These are phyloP conservation scores for Fusarium sp. DNA, from an alignment of 2,329 filamentous ascomycete genomes.

Conservation along the genomic window DNA sequence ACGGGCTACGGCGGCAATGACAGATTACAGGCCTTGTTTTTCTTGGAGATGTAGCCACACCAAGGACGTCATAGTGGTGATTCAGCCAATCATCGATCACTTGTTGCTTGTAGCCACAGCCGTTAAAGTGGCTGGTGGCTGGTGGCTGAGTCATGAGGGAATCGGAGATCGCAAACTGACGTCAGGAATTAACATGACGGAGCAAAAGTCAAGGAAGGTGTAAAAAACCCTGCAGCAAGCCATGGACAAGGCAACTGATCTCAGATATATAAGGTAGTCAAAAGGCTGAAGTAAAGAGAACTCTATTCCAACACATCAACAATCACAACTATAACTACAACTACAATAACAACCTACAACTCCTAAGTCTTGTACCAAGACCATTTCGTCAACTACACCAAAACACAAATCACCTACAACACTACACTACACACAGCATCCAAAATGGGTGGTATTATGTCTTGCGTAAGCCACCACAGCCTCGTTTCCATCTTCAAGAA, in stretches of 20 bases:
- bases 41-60: conserved; percentile 20
- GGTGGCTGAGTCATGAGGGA: conserved; percentile 31
- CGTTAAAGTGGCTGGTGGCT: conserved; percentile 21
- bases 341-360: not conserved
- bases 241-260: not conserved
- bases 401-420: conserved; percentile 6
- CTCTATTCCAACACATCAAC: conserved; percentile 1
- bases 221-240: conserved; percentile 8
- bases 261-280: conserved; percentile 29
- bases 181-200: conserved; percentile 30
- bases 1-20: conserved; percentile 28
- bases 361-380: not conserved
- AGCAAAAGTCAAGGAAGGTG: conserved; percentile 4
- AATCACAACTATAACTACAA: conserved; percentile 16
- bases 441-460: conserved; percentile 83
- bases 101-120: conserved; percentile 19
- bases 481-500: not conserved
- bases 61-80: conserved; percentile 10
- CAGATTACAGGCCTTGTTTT: conserved; percentile 30
- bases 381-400: not conserved
- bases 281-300: not conserved
- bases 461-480: conserved; percentile 73
- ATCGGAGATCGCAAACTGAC: conserved; percentile 29
- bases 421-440: conserved; percentile 32
- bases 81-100: conserved; percentile 10